Evolutionary conservation across 371 early-diverging fungal genomes (phyloP).

Genomic region (Mortierella sp.): DNA sequence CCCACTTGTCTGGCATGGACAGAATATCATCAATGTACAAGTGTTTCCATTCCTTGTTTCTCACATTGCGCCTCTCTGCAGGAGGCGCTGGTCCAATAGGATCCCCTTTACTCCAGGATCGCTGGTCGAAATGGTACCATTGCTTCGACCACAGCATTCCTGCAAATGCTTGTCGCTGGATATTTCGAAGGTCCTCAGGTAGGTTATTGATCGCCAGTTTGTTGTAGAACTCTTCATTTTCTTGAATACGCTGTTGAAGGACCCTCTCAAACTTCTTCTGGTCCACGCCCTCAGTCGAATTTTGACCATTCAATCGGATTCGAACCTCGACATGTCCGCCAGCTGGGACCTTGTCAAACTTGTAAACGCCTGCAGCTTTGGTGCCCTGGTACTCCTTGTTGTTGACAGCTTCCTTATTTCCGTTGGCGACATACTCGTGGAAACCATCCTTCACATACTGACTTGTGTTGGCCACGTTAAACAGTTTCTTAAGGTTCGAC

Average conservation of each 20-base stretch:
- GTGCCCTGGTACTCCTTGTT: conserved; percentile 48
- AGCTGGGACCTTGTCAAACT: conserved; percentile 55
- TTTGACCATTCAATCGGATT: conserved; percentile 31
- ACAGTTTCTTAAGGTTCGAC: conserved; percentile 51
- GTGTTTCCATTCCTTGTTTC: conserved; percentile 49
- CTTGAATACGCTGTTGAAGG: conserved; percentile 24
- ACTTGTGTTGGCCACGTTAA: conserved; percentile 47
- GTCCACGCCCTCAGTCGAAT: conserved; percentile 1
- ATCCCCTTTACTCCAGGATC: conserved; percentile 48
- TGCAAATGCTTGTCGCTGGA: conserved; percentile 47
- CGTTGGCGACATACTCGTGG: conserved; percentile 54
- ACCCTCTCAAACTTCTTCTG: conserved; percentile 23
- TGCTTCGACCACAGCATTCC: conserved; percentile 54
- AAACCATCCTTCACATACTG: conserved; percentile 56
- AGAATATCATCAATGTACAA: conserved; percentile 43
- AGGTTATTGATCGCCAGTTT: conserved; percentile 11
- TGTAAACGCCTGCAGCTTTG: conserved; percentile 57
- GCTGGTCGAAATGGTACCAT: conserved; percentile 50
- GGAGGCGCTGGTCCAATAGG: conserved; percentile 32
- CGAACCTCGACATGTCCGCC: conserved; percentile 49
- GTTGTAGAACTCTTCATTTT: conserved; percentile 24
- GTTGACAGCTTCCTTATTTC: conserved; percentile 43
- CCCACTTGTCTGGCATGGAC: conserved; percentile 55
- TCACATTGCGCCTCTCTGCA: conserved; percentile 17
- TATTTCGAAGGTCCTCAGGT: conserved; percentile 13